Evolutionary conservation across 73 alveolate species (phyloP).

Genomic region (Paramecium octaurelia): DNA sequence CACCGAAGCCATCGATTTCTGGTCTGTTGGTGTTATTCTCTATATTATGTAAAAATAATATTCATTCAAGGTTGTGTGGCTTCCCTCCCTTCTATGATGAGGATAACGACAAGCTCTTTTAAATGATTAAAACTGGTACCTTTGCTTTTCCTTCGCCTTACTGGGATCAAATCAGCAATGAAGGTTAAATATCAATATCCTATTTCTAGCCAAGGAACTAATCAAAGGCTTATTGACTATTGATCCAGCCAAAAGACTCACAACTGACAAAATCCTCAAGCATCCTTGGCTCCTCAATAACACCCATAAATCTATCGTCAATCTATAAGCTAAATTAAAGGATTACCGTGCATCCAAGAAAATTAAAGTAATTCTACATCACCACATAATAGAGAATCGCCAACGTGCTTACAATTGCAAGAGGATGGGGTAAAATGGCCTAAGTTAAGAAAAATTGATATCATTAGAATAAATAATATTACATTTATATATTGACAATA

Average conservation of each 20-base stretch:
- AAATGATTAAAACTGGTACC: conserved; percentile 25
- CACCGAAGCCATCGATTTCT: conserved; percentile 69
- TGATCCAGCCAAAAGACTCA: conserved; percentile 78
- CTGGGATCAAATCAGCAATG: conserved; percentile 57
- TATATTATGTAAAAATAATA: conserved; percentile 56
- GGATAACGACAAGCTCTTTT: conserved; percentile 62
- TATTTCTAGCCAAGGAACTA: conserved; percentile 75
- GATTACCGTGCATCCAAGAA: conserved; percentile 72
- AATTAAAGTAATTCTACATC: not conserved
- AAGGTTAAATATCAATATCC: conserved; percentile 45
- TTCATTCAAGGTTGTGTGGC: conserved; percentile 64
- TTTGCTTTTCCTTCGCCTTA: conserved; percentile 58
- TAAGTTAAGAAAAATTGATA: conserved; percentile 12
- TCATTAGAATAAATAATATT: not conserved
- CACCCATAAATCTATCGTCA: conserved; percentile 85
- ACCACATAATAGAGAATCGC: not conserved
- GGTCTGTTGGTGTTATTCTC: conserved; percentile 75
- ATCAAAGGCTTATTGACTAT: conserved; percentile 73
- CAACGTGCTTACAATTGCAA: not conserved
- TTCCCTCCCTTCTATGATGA: conserved; percentile 73
- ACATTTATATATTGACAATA: not conserved
- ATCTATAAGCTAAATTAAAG: conserved; percentile 73
- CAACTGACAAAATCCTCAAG: conserved; percentile 66
- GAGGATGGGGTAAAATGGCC: conserved; percentile 30
- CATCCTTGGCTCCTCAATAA: conserved; percentile 86